A percentile compares a stretch with the other conserved stretches of the same genome.
Conservation (phyloP, 192 early-diverging fungal species). For the Coemansia nantahalensis region DNA sequence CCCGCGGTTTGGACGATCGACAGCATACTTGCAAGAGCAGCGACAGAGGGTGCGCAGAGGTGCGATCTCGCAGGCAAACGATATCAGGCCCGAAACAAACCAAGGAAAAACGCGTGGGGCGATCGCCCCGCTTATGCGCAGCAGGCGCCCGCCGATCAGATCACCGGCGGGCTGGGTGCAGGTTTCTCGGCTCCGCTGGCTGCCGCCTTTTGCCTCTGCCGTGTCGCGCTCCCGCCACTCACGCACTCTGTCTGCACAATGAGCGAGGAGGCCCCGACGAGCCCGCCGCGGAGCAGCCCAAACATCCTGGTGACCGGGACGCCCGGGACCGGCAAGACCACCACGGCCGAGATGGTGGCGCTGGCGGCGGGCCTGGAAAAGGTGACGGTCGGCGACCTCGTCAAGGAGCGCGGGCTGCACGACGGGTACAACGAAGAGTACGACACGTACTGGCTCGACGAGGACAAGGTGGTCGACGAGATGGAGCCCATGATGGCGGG, state of each 20-base stretch:
- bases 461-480: constrained; percentile 94
- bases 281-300: constrained; percentile 51
- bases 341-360: constrained; percentile 71
- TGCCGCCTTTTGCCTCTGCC: no score
- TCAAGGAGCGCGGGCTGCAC: constrained; percentile 85
- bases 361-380: constrained; percentile 70
- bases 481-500: constrained; percentile 75
- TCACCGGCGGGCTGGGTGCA: no score
- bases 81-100: no score
- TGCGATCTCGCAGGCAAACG: no score
- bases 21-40: constrained; percentile 72
- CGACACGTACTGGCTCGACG: constrained; percentile 85
- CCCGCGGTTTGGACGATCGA: no score
- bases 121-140: no score
- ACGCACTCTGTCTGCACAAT: no score
- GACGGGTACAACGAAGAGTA: constrained; percentile 85
- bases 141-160: no score
- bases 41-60: no score
- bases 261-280: constrained; percentile 19
- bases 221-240: no score
- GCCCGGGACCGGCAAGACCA: constrained; percentile 83
- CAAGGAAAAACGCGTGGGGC: no score
- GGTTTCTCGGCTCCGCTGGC: no score
- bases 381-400: constrained; percentile 82
- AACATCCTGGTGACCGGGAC: constrained; percentile 86